phyloP scores from a whole-genome alignment of 1,284 basidiomycete genomes.

The Boletus smithii region DNA sequence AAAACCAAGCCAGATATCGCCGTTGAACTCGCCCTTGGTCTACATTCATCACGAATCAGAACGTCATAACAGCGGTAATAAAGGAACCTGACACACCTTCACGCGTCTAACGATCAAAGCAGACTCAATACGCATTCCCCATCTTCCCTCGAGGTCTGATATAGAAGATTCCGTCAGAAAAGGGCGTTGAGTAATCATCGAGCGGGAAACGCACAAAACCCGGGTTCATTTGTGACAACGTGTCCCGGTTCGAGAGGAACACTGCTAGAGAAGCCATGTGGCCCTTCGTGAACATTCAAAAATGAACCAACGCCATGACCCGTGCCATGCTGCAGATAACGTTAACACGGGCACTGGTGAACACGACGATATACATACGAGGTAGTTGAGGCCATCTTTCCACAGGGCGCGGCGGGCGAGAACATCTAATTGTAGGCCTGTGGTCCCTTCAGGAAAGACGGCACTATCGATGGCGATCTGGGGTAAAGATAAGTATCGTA shows the following conservation, averaged over 20 bases:
- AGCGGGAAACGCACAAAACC: constrained; percentile 60
- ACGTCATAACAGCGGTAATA: constrained; percentile 2
- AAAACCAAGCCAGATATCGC: constrained; percentile 79
- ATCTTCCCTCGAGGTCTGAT: constrained; percentile 76
- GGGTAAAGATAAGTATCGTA: constrained; percentile 21
- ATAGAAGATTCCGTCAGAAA: constrained; percentile 12
- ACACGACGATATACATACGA: constrained; percentile 44
- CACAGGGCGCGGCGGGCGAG: constrained; percentile 83
- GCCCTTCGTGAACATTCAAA: constrained; percentile 76
- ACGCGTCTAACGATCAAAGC: constrained; percentile 70
- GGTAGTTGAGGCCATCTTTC: constrained; percentile 85
- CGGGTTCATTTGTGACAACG: constrained; percentile 86
- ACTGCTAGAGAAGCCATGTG: constrained; percentile 65
- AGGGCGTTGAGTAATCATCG: constrained; percentile 14
- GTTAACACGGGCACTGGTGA: constrained; percentile 5
- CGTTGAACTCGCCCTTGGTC: constrained; percentile 72
- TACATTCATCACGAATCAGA: constrained; percentile 30
- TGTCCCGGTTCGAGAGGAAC: constrained; percentile 76
- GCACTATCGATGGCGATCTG: constrained; percentile 89
- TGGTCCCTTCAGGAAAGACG: constrained; percentile 86
- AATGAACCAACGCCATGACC: constrained; percentile 83
- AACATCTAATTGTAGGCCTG: constrained; percentile 77
- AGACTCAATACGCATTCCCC: constrained; percentile 90
- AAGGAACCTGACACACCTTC: constrained; percentile 45
- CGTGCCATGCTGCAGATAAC: constrained; percentile 64